Base-by-base conservation (phyloP, 345 rosid species). In the Populus pruinosa region DNA sequence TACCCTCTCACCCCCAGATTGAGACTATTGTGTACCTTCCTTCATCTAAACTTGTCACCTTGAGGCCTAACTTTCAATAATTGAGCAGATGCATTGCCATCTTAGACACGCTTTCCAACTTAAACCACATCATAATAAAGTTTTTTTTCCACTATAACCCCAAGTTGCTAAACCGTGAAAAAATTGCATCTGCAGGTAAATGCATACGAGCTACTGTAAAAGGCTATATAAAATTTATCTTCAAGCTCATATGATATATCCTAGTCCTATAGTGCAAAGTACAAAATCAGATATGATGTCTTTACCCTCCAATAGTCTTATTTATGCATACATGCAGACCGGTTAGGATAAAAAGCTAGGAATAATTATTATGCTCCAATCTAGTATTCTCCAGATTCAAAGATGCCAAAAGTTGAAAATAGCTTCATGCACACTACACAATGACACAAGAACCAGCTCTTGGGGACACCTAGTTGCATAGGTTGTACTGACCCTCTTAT, bases 401-500 rank as follows among this genome's bases (percentile, higher is more conserved):
- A 8, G 14, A n/a, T 59, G 63, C 29, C 29, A 59, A 9, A 59
- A 10, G 63, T n/a, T 59, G 63, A 59, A n/a, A 1, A n/a, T 59
- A 59, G 63, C 63, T 59, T 25, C 39, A 29, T 74, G 39, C 27
- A 5, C 69, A 29, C 67, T 41, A 41, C 36, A 73, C 6, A 47
- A 6, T 16, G 11, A 6, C 68, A 63, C 2, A 33, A 14, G 20
- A 49, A 55, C 29, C 27, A 55, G 33, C 21, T 18, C 25, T 33
- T 23, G 11, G 35, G 47, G 23, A 63, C 67, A 36, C 44, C 39
- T 35, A 41, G 31, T 23, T 5, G 29, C 49, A 71, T 55, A 59
- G 23, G 53, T 56, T 53, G 53, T 76, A 70, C 70, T 82, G 86
- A 96, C 99, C 43, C 75, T 78, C 87, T 87, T 36, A 88, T 75